Evolutionary conservation across 208 protist genomes (phyloP).

Genomic region (Leishmania tarentolae): DNA sequence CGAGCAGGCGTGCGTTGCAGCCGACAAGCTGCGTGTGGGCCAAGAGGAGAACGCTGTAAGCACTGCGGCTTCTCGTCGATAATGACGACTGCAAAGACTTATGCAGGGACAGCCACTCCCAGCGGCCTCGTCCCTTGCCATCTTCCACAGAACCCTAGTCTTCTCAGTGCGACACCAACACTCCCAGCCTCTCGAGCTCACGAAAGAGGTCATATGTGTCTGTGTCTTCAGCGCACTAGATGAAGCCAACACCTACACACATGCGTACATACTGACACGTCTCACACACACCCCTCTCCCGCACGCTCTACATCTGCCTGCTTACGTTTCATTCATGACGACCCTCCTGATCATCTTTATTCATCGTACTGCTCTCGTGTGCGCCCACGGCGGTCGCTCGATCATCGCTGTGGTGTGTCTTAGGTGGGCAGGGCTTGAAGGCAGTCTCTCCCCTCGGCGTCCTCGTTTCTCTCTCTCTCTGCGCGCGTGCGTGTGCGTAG

Average conservation of each 20-base stretch:
- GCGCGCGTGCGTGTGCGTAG: too few species aligned
- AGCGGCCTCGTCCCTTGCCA: neutral
- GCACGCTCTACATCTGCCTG: neutral
- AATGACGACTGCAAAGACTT: neutral
- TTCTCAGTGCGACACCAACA: too few species aligned
- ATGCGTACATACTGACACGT: neutral
- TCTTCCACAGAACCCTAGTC: too few species aligned
- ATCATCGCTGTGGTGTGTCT: neutral
- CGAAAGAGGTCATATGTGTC: neutral
- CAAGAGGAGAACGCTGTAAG: slow-evolving; percentile 33
- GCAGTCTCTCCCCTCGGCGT: neutral
- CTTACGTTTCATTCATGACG: neutral
- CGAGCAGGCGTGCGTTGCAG: slow-evolving; percentile 49
- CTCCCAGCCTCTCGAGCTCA: slow-evolving; percentile 5
- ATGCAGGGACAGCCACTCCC: neutral
- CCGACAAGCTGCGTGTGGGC: slow-evolving; percentile 27
- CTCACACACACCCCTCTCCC: neutral
- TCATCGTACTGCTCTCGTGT: too few species aligned
- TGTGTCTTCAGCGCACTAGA: neutral
- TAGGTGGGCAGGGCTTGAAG: neutral
- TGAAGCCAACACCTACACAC: neutral
- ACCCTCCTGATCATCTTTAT: neutral
- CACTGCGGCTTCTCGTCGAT: slow-evolving; percentile 26
- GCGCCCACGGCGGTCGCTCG: neutral
- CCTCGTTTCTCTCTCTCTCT: neutral